phyloP scores from a whole-genome alignment of 257 asterid genomes.

The Solanum clarkiae region DNA sequence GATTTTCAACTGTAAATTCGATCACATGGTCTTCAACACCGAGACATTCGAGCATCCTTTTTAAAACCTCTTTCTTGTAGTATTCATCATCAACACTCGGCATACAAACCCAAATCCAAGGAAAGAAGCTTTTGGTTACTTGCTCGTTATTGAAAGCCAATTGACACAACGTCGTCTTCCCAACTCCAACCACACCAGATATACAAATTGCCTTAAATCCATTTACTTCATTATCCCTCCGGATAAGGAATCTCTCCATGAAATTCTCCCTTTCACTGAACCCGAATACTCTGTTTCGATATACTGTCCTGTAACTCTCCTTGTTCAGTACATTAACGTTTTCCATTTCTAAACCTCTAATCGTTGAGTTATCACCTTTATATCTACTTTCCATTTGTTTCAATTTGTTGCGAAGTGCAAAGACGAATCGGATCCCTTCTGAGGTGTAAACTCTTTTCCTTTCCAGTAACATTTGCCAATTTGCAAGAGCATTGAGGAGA shows the following conservation, averaged over 20 bases:
- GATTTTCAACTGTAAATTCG: neutral
- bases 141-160: neutral
- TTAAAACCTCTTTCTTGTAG: neutral
- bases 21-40: neutral
- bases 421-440: neutral
- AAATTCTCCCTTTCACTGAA: neutral
- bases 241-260: neutral
- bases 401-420: neutral
- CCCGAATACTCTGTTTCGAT: neutral
- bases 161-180: neutral
- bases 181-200: neutral
- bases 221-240: neutral
- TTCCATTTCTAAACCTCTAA: neutral
- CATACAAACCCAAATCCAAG: neutral
- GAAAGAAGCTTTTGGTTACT: neutral
- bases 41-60: neutral
- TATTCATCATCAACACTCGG: neutral
- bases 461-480: neutral
- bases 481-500: neutral
- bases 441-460: neutral
- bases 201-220: neutral
- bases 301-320: neutral
- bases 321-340: neutral
- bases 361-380: neutral
- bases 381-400: too few species aligned